A percentile compares a stretch with the other conserved stretches of the same genome.
Conservation (phyloP, 2,329 filamentous ascomycete genomes). For the Catunica adiposa region DNA sequence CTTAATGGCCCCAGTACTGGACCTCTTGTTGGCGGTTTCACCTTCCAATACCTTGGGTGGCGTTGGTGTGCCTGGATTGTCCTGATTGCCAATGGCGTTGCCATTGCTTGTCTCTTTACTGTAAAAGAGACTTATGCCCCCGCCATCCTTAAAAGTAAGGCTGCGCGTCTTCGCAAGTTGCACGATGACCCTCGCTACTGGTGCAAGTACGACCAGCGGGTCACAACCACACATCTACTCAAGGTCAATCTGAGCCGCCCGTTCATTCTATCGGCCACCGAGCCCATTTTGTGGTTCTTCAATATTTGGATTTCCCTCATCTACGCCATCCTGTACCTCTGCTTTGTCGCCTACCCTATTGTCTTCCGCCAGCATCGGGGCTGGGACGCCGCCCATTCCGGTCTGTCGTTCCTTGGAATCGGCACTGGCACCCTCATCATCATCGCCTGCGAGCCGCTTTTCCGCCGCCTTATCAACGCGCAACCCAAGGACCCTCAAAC, state of each 20-base stretch:
- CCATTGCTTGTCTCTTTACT: constrained; percentile 39
- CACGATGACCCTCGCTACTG: constrained; percentile 58
- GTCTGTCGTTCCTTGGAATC: constrained; percentile 61
- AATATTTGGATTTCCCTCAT: constrained; percentile 62
- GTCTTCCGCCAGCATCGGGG: constrained; percentile 60
- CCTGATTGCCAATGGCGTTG: constrained; percentile 51
- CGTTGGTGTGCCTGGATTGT: constrained; percentile 74
- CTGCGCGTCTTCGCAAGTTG: constrained; percentile 45
- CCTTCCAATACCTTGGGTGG: constrained; percentile 59
- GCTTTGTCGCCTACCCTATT: constrained; percentile 80
- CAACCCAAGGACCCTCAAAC: constrained; percentile 62
- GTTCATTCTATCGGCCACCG: constrained; percentile 58
- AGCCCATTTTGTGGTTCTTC: constrained; percentile 65
- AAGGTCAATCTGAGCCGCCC: constrained; percentile 63
- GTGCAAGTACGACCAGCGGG: constrained; percentile 61
- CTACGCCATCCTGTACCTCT: constrained; percentile 76
- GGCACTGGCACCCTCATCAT: constrained; percentile 46
- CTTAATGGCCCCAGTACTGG: constrained; percentile 49
- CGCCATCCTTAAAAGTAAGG: constrained; percentile 49
- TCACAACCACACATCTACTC: constrained; percentile 47
- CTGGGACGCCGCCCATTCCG: constrained; percentile 57
- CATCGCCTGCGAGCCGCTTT: constrained; percentile 50
- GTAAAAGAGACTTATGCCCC: constrained; percentile 66
- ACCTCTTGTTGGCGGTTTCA: constrained; percentile 53
- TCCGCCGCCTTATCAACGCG: constrained; percentile 60